These are phyloP conservation scores for Fusarium illudens DNA, from an alignment of 2,329 filamentous ascomycete species.

Conservation along the genomic window DNA sequence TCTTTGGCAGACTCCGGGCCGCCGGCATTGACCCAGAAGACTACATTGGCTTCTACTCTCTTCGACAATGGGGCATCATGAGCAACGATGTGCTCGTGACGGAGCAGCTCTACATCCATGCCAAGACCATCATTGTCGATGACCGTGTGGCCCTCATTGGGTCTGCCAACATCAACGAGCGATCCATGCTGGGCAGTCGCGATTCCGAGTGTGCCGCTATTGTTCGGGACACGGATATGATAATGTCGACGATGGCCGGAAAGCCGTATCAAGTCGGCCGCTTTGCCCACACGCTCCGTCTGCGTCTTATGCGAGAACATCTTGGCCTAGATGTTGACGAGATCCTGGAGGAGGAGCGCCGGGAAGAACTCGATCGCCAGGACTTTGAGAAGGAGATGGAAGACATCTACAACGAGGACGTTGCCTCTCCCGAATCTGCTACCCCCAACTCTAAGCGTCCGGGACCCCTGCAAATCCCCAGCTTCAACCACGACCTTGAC, in stretches of 20 bases:
- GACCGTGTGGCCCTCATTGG: conserved; percentile 93
- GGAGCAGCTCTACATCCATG: conserved; percentile 97
- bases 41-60: conserved; percentile 93
- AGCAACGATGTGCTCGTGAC: conserved; percentile 86
- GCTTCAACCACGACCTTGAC: conserved; percentile 75
- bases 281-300: conserved; percentile 90
- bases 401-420: conserved; percentile 65
- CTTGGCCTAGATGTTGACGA: conserved; percentile 95
- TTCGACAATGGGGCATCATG: conserved; percentile 92
- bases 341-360: conserved; percentile 80
- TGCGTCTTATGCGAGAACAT: conserved; percentile 96
- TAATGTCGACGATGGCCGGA: conserved; percentile 90
- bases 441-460: conserved; percentile 48
- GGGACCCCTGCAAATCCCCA: conserved; percentile 49
- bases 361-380: conserved; percentile 69
- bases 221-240: conserved; percentile 91
- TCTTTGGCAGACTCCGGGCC: conserved; percentile 84
- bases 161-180: conserved; percentile 98
- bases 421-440: conserved; percentile 35
- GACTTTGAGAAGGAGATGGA: conserved; percentile 68
- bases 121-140: conserved; percentile 95
- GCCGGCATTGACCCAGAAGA: conserved; percentile 90
- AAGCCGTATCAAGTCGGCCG: conserved; percentile 88
- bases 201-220: conserved; percentile 93
- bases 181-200: conserved; percentile 89